These are phyloP conservation scores for Lentithecium fluviatile DNA, from an alignment of 495 filamentous ascomycete genomes.

Conservation along the genomic window DNA sequence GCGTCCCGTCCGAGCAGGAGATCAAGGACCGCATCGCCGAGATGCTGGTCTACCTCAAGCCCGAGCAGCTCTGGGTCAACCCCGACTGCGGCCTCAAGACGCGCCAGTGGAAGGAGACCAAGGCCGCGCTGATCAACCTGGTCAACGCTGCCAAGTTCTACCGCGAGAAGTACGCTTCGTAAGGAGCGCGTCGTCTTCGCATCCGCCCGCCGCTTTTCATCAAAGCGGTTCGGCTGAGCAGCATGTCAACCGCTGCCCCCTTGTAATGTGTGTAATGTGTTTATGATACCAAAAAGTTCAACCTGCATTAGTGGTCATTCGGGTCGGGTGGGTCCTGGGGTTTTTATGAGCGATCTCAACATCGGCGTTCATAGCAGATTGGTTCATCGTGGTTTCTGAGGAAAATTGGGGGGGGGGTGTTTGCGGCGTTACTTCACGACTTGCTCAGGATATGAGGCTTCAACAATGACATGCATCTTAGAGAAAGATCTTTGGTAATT, in stretches of 20 bases:
- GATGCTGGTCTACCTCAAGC: slow-evolving; percentile 86
- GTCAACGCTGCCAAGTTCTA: slow-evolving; percentile 94
- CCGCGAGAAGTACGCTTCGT: slow-evolving; percentile 72
- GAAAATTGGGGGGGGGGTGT: not conserved
- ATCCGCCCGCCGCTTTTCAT: slow-evolving; percentile 11
- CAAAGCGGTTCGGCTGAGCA: slow-evolving; percentile 19
- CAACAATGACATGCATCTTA: slow-evolving; percentile 2
- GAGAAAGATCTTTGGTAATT: not conserved
- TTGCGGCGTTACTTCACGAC: not conserved
- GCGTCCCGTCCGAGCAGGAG: slow-evolving; percentile 91
- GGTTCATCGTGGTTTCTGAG: not conserved
- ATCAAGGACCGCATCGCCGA: slow-evolving; percentile 95
- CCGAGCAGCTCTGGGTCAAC: slow-evolving; percentile 97
- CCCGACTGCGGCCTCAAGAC: slow-evolving; percentile 99
- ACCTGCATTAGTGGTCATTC: slow-evolving; percentile 42
- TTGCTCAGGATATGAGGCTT: not conserved
- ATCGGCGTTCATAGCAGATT: slow-evolving; percentile 49
- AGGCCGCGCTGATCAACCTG: slow-evolving; percentile 88
- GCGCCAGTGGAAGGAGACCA: slow-evolving; percentile 93
- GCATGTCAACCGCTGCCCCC: slow-evolving; percentile 38
- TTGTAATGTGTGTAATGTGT: slow-evolving; percentile 30
- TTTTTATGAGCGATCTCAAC: slow-evolving; percentile 52
- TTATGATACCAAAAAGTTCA: slow-evolving; percentile 48
- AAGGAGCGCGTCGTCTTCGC: slow-evolving; percentile 5
- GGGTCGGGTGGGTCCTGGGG: slow-evolving; percentile 12